phyloP scores from a whole-genome alignment of 805 yeast species.

The Debaryomyces maramus region DNA sequence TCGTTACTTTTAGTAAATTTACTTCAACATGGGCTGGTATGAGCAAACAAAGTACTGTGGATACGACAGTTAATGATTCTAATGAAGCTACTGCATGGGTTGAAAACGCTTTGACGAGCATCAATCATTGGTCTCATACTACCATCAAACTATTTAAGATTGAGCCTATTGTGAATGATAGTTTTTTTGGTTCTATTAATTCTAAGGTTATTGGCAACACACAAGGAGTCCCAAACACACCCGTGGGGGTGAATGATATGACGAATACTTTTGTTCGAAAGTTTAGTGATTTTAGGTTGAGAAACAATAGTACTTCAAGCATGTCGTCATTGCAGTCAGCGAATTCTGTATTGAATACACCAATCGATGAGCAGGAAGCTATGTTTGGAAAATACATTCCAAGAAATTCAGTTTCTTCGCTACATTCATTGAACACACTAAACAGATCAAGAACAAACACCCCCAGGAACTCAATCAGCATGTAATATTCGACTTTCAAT shows the following conservation, averaged over 20 bases:
- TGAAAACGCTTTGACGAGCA: slow-evolving; percentile 29
- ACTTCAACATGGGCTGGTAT: slow-evolving; percentile 39
- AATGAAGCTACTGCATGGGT: slow-evolving; percentile 22
- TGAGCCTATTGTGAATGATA: slow-evolving; percentile 18
- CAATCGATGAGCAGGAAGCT: slow-evolving; percentile 33
- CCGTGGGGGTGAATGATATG: slow-evolving; percentile 48
- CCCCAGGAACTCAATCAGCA: slow-evolving; percentile 36
- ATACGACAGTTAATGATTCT: slow-evolving; percentile 8
- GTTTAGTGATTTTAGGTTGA: slow-evolving; percentile 43
- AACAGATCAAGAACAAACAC: slow-evolving; percentile 37
- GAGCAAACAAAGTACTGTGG: slow-evolving; percentile 18
- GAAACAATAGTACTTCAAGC: slow-evolving; percentile 25
- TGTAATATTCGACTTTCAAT: slow-evolving; percentile 1
- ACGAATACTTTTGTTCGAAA: slow-evolving; percentile 51
- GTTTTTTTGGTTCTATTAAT: slow-evolving; percentile 20
- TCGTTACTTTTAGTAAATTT: slow-evolving; percentile 38
- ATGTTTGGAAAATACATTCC: slow-evolving; percentile 12
- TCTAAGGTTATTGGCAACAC: slow-evolving; percentile 3
- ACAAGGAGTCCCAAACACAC: slow-evolving; percentile 23
- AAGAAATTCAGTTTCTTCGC: slow-evolving; percentile 34
- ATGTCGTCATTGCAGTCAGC: slow-evolving; percentile 18
- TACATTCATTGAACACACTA: slow-evolving; percentile 41
- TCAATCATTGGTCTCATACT: slow-evolving; percentile 57
- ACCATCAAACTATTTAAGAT: slow-evolving; percentile 51
- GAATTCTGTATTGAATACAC: slow-evolving; percentile 18